Conservation (phyloP, 1,139 yeast genomes). For the Yamadazyma aaseri region DNA sequence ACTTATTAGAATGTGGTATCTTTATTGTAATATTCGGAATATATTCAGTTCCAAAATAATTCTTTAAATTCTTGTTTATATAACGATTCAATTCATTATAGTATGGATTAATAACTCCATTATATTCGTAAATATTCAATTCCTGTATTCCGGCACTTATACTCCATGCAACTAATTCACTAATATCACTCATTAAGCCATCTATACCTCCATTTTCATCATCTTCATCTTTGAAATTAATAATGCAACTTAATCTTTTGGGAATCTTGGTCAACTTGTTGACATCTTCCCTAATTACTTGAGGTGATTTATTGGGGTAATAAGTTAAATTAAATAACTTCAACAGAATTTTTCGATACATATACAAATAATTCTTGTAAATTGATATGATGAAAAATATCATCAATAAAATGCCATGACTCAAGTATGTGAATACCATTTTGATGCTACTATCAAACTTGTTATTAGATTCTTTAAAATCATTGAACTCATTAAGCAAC, state of each 20-base stretch:
- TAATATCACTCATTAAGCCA: constrained; percentile 72
- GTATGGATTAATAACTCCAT: constrained; percentile 57
- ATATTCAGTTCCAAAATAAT: constrained; percentile 72
- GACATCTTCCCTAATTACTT: constrained; percentile 82
- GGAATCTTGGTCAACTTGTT: constrained; percentile 74
- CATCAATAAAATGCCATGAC: constrained; percentile 42
- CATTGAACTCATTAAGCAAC: constrained; percentile 3
- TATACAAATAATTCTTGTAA: constrained; percentile 50
- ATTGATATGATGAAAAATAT: constrained; percentile 58
- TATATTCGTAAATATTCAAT: constrained; percentile 75
- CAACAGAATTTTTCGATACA: constrained; percentile 55
- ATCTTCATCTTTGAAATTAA: constrained; percentile 68
- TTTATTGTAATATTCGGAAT: constrained; percentile 60
- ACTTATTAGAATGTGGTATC: constrained; percentile 60
- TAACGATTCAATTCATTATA: constrained; percentile 59
- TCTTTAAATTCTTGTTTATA: constrained; percentile 58
- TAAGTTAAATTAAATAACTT: constrained; percentile 64
- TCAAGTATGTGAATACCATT: constrained; percentile 12
- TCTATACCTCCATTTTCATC: constrained; percentile 88
- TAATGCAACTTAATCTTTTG: constrained; percentile 65
- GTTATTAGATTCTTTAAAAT: not conserved
- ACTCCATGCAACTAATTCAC: constrained; percentile 85
- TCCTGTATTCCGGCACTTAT: constrained; percentile 76
- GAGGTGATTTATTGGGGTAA: constrained; percentile 83
- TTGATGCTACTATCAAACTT: not conserved